A percentile compares a stretch with the other conserved stretches of the same genome.
Conservation (phyloP, 306 rosid genomes). For the Senna siamea region DNA sequence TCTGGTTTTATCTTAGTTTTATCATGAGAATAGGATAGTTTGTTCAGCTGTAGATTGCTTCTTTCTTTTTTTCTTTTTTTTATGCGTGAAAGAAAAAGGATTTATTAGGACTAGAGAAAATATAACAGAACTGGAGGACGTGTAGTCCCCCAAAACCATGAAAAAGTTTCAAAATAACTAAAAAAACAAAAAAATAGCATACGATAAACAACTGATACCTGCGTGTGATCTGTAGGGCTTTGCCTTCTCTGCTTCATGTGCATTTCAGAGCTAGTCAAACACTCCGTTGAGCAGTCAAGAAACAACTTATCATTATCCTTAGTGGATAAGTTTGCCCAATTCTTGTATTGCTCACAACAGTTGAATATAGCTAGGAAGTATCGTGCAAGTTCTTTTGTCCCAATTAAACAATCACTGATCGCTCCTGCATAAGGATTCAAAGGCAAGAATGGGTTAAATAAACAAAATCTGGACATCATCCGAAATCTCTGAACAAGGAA, state of each 20-base stretch:
- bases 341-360: conserved; percentile 48
- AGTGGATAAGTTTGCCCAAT: conserved; percentile 43
- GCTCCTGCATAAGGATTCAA: conserved; percentile 58
- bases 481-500: conserved; percentile 26
- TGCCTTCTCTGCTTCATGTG: conserved; percentile 49
- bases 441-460: conserved; percentile 6
- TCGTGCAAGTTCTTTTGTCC: conserved; percentile 58
- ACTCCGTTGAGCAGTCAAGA: conserved; percentile 23
- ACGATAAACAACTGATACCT: conserved; percentile 49
- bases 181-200: too few relatives aligned
- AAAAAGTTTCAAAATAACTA: too few relatives aligned
- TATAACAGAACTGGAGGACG: too few relatives aligned
- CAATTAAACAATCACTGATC: conserved; percentile 53
- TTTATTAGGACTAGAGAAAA: too few relatives aligned
- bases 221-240: conserved; percentile 75
- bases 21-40: too few relatives aligned
- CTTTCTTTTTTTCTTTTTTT: too few relatives aligned
- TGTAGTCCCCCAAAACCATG: too few relatives aligned
- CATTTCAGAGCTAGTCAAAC: conserved; percentile 38
- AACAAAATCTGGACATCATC: background rate
- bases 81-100: too few relatives aligned
- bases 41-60: too few relatives aligned
- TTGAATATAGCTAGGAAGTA: conserved; percentile 51
- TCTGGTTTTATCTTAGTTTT: too few relatives aligned
- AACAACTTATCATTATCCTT: conserved; percentile 21